Evolutionary conservation across 108 stramenopile genomes (phyloP).

Genomic region (Nannochloropsis salina): DNA sequence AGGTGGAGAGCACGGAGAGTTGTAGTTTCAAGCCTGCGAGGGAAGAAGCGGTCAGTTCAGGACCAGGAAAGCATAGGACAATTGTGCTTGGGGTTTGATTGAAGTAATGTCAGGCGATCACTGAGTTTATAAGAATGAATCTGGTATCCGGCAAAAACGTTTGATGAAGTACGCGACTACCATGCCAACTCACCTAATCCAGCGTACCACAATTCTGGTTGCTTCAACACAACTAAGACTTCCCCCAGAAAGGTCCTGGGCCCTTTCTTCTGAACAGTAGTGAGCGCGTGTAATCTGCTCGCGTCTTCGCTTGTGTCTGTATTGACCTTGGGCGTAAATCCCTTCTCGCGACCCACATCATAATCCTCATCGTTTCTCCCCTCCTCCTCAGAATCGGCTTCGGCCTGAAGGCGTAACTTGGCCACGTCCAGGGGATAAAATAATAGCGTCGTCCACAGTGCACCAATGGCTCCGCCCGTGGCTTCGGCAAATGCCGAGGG

Average conservation of each 20-base stretch:
- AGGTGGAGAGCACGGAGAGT: constrained; percentile 60
- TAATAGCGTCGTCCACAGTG: neutral
- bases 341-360: neutral
- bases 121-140: too few species aligned
- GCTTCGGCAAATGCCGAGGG: constrained; percentile 11
- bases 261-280: neutral
- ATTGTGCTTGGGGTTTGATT: too few species aligned
- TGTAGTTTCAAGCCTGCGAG: neutral
- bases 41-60: too few species aligned
- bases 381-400: constrained; percentile 16
- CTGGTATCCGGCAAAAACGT: too few species aligned
- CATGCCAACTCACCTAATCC: neutral
- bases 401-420: constrained; percentile 4
- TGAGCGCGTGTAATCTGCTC: neutral
- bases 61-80: too few species aligned
- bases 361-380: neutral
- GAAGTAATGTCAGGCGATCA: too few species aligned
- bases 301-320: neutral
- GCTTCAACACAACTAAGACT: neutral
- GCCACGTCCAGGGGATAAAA: neutral
- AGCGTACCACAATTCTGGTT: neutral
- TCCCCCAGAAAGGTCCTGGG: constrained; percentile 14
- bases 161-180: neutral
- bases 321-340: neutral
- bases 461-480: neutral